Percentiles rank a stretch among this genome's conserved stretches.
phyloP scores from a whole-genome alignment of 345 rosid species.

The Physaria fendleri region DNA sequence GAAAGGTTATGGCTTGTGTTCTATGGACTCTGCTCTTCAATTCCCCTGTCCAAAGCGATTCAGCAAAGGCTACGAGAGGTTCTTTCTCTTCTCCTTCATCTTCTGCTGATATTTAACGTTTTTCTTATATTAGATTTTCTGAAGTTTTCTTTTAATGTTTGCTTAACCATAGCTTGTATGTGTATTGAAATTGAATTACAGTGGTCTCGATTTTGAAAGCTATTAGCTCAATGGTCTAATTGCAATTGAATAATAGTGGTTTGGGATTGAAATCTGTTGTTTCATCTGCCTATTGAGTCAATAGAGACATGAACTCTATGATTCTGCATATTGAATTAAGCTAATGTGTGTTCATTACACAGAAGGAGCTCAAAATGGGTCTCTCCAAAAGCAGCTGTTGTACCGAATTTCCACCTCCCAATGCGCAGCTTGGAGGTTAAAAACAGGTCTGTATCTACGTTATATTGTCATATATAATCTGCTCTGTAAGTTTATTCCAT shows the following conservation, averaged over 20 bases:
- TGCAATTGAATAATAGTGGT: not conserved
- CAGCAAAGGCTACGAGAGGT: conserved; percentile 41
- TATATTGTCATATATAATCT: not conserved
- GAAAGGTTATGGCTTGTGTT: conserved; percentile 39
- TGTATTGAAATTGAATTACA: not conserved
- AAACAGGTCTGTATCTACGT: conserved; percentile 56
- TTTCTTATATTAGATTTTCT: not conserved
- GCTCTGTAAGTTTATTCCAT: not conserved
- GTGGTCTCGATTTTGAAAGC: not conserved
- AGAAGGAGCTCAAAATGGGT: conserved; percentile 49
- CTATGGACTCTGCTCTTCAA: conserved; percentile 38
- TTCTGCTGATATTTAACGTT: not conserved
- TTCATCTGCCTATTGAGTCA: not conserved
- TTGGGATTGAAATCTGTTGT: not conserved
- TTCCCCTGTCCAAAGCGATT: conserved; percentile 34
- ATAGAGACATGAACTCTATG: not conserved
- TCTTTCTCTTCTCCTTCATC: not conserved
- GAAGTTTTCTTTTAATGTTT: not conserved
- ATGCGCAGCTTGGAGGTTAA: conserved; percentile 78
- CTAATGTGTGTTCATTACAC: conserved; percentile 13
- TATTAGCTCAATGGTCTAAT: not conserved
- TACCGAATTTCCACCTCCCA: conserved; percentile 67
- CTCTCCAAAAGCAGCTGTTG: conserved; percentile 59
- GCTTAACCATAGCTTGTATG: not conserved
- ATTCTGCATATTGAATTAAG: not conserved